phyloP scores from a whole-genome alignment of 441 rosid genomes.

The Kokia cookei region DNA sequence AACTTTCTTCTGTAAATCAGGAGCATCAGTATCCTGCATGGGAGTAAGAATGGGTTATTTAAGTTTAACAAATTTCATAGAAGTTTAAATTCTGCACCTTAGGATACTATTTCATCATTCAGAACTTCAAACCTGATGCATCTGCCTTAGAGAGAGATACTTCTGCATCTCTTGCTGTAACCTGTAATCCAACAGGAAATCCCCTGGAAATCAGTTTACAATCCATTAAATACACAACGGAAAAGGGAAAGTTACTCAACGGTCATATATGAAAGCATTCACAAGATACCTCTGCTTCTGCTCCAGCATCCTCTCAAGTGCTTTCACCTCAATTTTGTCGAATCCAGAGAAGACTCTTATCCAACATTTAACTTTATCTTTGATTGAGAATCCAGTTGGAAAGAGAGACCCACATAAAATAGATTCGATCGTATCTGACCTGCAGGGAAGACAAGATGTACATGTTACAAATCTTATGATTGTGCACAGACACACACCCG shows the following conservation, averaged over 20 bases:
- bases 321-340: slow-evolving; percentile 88
- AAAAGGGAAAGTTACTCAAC: slow-evolving; percentile 9
- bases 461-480: slow-evolving; percentile 4
- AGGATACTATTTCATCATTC: slow-evolving; percentile 12
- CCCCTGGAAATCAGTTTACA: slow-evolving; percentile 36
- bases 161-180: slow-evolving; percentile 98
- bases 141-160: slow-evolving; percentile 79
- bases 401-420: slow-evolving; percentile 65
- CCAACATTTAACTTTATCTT: slow-evolving; percentile 72
- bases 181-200: slow-evolving; percentile 63
- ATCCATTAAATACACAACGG: slow-evolving; percentile 25
- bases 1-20: slow-evolving; percentile 79
- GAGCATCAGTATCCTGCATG: slow-evolving; percentile 75
- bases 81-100: slow-evolving; percentile 8
- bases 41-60: slow-evolving; percentile 20
- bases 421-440: slow-evolving; percentile 87
- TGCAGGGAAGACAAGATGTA: slow-evolving; percentile 43
- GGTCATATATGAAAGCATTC: slow-evolving; percentile 3
- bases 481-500: not conserved
- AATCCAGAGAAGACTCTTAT: slow-evolving; percentile 72
- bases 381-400: slow-evolving; percentile 57
- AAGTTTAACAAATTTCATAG: slow-evolving; percentile 1
- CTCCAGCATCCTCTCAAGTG: slow-evolving; percentile 92
- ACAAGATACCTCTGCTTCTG: slow-evolving; percentile 84
- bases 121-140: slow-evolving; percentile 60